Evolutionary conservation across 2,329 filamentous ascomycete species (phyloP).

Genomic region (Epichloe gansuensis): DNA sequence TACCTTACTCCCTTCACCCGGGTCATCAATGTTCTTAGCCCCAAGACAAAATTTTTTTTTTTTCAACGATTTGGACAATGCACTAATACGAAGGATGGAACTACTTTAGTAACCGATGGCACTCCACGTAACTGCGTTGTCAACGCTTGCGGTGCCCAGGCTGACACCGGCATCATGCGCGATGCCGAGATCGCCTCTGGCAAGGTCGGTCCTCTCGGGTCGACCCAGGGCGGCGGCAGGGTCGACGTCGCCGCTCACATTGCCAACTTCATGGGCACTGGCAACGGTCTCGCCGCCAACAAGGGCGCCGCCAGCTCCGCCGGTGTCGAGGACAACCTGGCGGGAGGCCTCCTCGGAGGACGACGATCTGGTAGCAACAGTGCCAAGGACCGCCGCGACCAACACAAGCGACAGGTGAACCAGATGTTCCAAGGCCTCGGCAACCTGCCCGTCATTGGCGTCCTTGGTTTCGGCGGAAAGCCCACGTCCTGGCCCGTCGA

Average conservation of each 20-base stretch:
- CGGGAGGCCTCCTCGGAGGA: slow-evolving; percentile 9
- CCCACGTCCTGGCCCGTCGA: background rate
- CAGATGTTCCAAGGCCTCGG: slow-evolving; percentile 14
- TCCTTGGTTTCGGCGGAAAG: background rate
- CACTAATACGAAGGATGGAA: background rate
- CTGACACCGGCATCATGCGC: slow-evolving; percentile 6
- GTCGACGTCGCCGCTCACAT: slow-evolving; percentile 2
- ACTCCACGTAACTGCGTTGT: slow-evolving; percentile 6
- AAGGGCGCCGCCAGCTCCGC: slow-evolving; percentile 12
- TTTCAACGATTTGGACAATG: too few species aligned
- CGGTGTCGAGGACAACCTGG: slow-evolving; percentile 31
- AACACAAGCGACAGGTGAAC: slow-evolving; percentile 17
- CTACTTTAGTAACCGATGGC: slow-evolving; percentile 1
- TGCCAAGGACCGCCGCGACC: slow-evolving; percentile 9
- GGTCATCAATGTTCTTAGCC: too few species aligned
- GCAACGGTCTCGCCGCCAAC: background rate
- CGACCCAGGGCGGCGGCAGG: slow-evolving; percentile 3
- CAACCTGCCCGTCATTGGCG: background rate
- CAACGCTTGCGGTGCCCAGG: slow-evolving; percentile 5
- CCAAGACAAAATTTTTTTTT: background rate
- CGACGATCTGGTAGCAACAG: background rate
- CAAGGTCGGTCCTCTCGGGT: slow-evolving; percentile 3
- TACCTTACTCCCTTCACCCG: slow-evolving; percentile 17
- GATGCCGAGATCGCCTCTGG: slow-evolving; percentile 3
- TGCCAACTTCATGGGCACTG: slow-evolving; percentile 5